A percentile compares a stretch with the other conserved stretches of the same genome.
Conservation (phyloP, 2,329 filamentous ascomycete species). For the Paecilomyces variotii region DNA sequence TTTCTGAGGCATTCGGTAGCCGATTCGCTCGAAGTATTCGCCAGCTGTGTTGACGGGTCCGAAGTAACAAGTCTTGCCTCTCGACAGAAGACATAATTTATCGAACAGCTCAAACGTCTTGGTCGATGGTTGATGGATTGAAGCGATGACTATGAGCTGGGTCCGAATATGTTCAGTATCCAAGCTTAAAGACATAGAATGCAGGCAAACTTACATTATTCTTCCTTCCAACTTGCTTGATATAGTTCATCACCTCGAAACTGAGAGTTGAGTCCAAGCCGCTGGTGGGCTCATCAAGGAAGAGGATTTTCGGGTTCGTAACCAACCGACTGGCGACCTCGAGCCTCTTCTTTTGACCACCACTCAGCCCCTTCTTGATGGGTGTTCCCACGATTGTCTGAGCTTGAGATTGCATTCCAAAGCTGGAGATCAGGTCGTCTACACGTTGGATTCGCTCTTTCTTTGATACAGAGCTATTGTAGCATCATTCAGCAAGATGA, state of each 20-base stretch:
- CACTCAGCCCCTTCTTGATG: slow-evolving; percentile 73
- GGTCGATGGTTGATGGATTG: slow-evolving; percentile 79
- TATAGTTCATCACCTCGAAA: slow-evolving; percentile 67
- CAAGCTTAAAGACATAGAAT: neutral
- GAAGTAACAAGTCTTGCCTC: slow-evolving; percentile 64
- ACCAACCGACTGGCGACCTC: slow-evolving; percentile 76
- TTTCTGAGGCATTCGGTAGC: slow-evolving; percentile 56
- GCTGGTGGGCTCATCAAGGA: slow-evolving; percentile 77
- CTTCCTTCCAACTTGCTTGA: slow-evolving; percentile 56
- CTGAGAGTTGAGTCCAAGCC: slow-evolving; percentile 73
- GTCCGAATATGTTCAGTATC: neutral
- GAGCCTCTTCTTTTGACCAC: slow-evolving; percentile 74
- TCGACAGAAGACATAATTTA: slow-evolving; percentile 65
- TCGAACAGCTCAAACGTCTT: slow-evolving; percentile 74
- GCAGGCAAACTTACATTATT: slow-evolving; percentile 49
- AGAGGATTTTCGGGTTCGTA: slow-evolving; percentile 70
- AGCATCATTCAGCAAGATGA: slow-evolving; percentile 4
- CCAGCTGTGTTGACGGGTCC: slow-evolving; percentile 53
- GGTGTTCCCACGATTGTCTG: slow-evolving; percentile 72
- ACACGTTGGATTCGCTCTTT: slow-evolving; percentile 56
- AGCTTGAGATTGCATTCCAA: slow-evolving; percentile 63
- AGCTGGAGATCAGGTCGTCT: slow-evolving; percentile 58
- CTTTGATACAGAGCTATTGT: slow-evolving; percentile 41
- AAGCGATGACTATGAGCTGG: slow-evolving; percentile 68
- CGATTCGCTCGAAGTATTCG: slow-evolving; percentile 56